Conservation (phyloP, 2,329 filamentous ascomycete species). For the Talaromyces amestolkiae region DNA sequence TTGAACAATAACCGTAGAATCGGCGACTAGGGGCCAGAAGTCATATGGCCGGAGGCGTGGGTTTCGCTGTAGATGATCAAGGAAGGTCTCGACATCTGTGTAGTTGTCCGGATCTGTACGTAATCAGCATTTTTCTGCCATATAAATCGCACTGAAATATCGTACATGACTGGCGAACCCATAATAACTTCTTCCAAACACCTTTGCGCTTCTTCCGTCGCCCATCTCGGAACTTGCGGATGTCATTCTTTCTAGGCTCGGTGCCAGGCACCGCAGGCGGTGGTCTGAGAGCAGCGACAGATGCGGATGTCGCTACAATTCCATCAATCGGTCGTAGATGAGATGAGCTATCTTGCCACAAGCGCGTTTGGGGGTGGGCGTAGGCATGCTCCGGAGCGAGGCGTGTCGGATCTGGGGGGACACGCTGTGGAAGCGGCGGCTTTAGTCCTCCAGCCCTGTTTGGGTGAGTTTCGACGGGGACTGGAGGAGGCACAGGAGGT, state of each 20-base stretch:
- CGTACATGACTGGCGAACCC: constrained; percentile 94
- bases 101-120: constrained; percentile 90
- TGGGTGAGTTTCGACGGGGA: constrained; percentile 48
- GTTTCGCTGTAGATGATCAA: constrained; percentile 93
- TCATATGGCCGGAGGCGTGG: constrained; percentile 92
- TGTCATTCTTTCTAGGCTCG: constrained; percentile 39
- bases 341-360: constrained; percentile 43
- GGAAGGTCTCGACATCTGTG: constrained; percentile 92
- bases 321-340: constrained; percentile 34
- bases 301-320: constrained; percentile 42
- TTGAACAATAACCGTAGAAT: constrained; percentile 94
- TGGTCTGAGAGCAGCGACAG: constrained; percentile 42
- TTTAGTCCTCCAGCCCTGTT: constrained; percentile 40
- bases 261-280: constrained; percentile 40
- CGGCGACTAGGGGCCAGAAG: constrained; percentile 94
- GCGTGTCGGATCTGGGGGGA: constrained; percentile 60
- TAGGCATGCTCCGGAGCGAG: constrained; percentile 82
- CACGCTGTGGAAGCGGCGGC: constrained; percentile 35
- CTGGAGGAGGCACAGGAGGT: constrained; percentile 42
- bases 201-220: constrained; percentile 67
- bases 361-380: constrained; percentile 59
- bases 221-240: constrained; percentile 56
- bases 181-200: constrained; percentile 92
- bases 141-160: constrained; percentile 15
- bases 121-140: not conserved